Conservation (phyloP, 139 green algal species). For the Chlamydomonas incerta region DNA sequence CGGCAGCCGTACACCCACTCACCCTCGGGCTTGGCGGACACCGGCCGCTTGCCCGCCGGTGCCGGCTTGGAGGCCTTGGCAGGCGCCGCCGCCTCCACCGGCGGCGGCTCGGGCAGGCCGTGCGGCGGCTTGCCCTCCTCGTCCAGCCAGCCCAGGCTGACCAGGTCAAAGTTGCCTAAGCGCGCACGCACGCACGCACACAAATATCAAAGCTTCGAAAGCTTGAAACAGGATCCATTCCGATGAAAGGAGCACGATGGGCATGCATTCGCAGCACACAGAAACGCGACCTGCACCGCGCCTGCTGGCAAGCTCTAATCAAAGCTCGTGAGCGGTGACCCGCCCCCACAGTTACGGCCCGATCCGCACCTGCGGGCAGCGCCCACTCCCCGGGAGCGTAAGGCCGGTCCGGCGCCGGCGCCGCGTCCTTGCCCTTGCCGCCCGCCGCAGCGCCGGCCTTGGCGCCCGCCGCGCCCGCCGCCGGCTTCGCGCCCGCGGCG, state of each 20-base stretch:
- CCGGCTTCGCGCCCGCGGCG: background rate
- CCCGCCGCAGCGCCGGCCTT: too few relatives aligned
- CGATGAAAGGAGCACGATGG: background rate
- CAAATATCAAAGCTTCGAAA: too few relatives aligned
- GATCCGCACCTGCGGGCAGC: conserved; percentile 35
- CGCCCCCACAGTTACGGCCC: background rate
- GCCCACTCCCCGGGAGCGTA: conserved; percentile 37
- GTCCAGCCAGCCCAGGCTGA: conserved; percentile 49
- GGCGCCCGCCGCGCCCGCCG: too few relatives aligned
- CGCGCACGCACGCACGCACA: too few relatives aligned
- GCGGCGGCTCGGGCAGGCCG: conserved; percentile 33
- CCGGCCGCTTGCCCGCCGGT: background rate
- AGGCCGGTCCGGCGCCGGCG: conserved; percentile 30
- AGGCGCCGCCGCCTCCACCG: background rate
- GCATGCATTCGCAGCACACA: background rate
- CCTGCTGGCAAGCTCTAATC: background rate
- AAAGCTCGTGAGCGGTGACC: too few relatives aligned
- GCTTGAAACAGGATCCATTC: too few relatives aligned
- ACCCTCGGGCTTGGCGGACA: background rate
- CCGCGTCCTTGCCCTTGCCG: background rate
- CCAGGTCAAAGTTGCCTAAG: conserved; percentile 58
- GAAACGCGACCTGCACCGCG: background rate
- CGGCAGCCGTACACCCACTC: background rate
- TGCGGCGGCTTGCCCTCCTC: conserved; percentile 23
- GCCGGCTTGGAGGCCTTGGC: conserved; percentile 11